Conservation (phyloP, 1,139 yeast genomes). For the Debaryomyces singareniensis region DNA sequence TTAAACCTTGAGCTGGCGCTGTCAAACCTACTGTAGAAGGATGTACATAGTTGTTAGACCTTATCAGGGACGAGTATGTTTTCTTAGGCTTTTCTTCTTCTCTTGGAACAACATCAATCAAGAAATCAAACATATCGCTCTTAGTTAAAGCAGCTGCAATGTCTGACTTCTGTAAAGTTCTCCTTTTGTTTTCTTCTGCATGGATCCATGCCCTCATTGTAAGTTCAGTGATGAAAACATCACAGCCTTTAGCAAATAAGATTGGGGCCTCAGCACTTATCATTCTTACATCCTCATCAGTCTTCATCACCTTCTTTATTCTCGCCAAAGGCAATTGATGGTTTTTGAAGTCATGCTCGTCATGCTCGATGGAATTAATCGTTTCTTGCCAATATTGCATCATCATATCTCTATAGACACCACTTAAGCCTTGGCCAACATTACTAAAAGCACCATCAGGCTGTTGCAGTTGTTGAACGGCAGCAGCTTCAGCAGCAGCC, state of each 20-base stretch:
- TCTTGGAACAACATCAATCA: slow-evolving; percentile 92
- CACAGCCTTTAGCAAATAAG: slow-evolving; percentile 95
- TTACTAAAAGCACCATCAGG: slow-evolving; percentile 76
- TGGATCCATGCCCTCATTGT: slow-evolving; percentile 99
- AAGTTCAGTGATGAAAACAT: slow-evolving; percentile 88
- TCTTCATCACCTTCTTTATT: slow-evolving; percentile 93
- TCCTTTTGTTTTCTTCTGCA: slow-evolving; percentile 90
- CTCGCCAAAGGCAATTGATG: slow-evolving; percentile 94
- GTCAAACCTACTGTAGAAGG: slow-evolving; percentile 3
- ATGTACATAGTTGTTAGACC: slow-evolving; percentile 10
- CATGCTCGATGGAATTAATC: slow-evolving; percentile 83
- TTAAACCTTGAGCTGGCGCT: slow-evolving; percentile 2
- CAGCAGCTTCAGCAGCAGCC: slow-evolving; percentile 47
- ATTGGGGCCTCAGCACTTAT: slow-evolving; percentile 98
- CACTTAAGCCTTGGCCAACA: slow-evolving; percentile 88
- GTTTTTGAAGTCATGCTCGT: slow-evolving; percentile 85
- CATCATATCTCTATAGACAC: slow-evolving; percentile 80
- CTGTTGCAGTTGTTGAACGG: slow-evolving; percentile 38
- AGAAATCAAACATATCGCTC: slow-evolving; percentile 93
- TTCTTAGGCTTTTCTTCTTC: slow-evolving; percentile 59
- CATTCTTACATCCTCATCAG: slow-evolving; percentile 96
- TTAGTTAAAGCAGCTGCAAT: slow-evolving; percentile 93
- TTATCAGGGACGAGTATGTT: slow-evolving; percentile 12
- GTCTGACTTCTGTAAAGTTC: slow-evolving; percentile 90
- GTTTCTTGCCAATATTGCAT: slow-evolving; percentile 97